Percentiles rank a stretch among this genome's conserved stretches.
Evolutionary conservation across 495 filamentous ascomycete species (phyloP).

Genomic region (Aspergillus taichungensis): DNA sequence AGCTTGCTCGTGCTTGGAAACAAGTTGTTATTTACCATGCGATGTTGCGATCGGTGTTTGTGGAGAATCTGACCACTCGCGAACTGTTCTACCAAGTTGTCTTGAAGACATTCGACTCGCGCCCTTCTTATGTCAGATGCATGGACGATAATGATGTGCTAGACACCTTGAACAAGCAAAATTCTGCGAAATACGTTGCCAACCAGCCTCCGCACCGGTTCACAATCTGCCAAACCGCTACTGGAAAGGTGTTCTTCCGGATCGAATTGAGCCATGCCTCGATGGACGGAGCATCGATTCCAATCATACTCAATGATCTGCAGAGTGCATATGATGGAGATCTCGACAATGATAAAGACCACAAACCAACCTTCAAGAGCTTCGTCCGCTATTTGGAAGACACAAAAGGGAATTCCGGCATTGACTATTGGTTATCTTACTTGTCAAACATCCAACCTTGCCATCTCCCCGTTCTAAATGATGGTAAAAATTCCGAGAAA

Average conservation of each 20-base stretch:
- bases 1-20: conserved; percentile 39
- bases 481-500: conserved; percentile 17
- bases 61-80: conserved; percentile 34
- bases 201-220: conserved; percentile 40
- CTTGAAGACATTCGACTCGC: conserved; percentile 28
- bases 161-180: conserved; percentile 23
- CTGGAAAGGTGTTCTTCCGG: conserved; percentile 35
- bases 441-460: conserved; percentile 41
- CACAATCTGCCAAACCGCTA: conserved; percentile 35
- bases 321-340: conserved; percentile 38
- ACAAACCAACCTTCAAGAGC: conserved; percentile 43
- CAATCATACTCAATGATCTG: conserved; percentile 39
- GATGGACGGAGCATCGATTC: conserved; percentile 43
- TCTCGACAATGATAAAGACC: conserved; percentile 16
- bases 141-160: conserved; percentile 22
- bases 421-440: conserved; percentile 46
- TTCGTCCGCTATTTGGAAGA: conserved; percentile 41
- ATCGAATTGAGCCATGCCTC: conserved; percentile 50
- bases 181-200: conserved; percentile 27
- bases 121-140: conserved; percentile 28
- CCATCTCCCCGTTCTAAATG: conserved; percentile 40
- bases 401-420: conserved; percentile 27
- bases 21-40: conserved; percentile 40
- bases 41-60: conserved; percentile 45
- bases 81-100: conserved; percentile 44